These are phyloP conservation scores for Castanopsis chinensis DNA, from an alignment of 306 rosid genomes.

Conservation along the genomic window DNA sequence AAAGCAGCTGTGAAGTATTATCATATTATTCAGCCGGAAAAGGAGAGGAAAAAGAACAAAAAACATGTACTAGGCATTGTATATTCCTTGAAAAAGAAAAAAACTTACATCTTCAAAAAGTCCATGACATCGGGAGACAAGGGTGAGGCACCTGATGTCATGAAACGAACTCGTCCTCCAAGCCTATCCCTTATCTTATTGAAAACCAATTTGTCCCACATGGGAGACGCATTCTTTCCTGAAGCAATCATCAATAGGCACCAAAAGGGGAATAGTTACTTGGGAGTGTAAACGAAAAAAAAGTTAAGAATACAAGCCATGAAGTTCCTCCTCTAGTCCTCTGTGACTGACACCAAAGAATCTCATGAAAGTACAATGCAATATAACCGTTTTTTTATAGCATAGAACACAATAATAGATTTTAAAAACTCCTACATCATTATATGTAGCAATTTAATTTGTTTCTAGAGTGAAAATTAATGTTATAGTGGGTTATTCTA, in stretches of 20 bases:
- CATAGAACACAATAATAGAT: neutral
- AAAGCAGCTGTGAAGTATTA: conserved; percentile 71
- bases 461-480: neutral
- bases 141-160: conserved; percentile 96
- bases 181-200: conserved; percentile 89
- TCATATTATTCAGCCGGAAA: conserved; percentile 17
- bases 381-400: neutral
- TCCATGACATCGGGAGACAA: conserved; percentile 96
- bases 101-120: conserved; percentile 82
- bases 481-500: neutral
- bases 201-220: conserved; percentile 97
- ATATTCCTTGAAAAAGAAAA: conserved; percentile 12
- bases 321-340: neutral
- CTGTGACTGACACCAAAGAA: neutral
- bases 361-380: neutral
- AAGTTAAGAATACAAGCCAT: neutral
- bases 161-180: conserved; percentile 93
- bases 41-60: neutral
- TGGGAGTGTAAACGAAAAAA: neutral
- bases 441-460: neutral
- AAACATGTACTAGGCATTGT: conserved; percentile 7
- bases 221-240: conserved; percentile 90
- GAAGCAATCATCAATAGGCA: conserved; percentile 14
- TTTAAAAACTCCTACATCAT: neutral
- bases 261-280: neutral